Evolutionary conservation across 2,329 filamentous ascomycete species (phyloP).

Genomic region (Apiospora sp.): DNA sequence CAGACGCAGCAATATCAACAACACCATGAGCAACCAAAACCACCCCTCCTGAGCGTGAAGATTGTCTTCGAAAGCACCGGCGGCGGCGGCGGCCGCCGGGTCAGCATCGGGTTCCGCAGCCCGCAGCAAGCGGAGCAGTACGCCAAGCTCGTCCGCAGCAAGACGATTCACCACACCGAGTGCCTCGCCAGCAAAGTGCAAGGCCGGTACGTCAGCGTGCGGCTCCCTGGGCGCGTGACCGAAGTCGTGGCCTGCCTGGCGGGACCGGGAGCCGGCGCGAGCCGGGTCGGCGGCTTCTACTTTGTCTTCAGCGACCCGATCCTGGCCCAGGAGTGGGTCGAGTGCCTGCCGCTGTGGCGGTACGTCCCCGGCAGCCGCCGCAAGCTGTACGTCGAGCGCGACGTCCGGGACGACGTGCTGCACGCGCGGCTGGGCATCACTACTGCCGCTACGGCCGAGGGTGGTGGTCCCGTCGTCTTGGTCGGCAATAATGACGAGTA

Average conservation of each 20-base stretch:
- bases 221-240: neutral
- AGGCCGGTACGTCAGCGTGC: slow-evolving; percentile 5
- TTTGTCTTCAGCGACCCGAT: slow-evolving; percentile 3
- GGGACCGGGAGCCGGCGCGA: neutral
- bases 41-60: slow-evolving; percentile 9
- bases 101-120: slow-evolving; percentile 15
- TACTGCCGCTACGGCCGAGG: too few species aligned
- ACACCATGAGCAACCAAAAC: neutral
- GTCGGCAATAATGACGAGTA: neutral
- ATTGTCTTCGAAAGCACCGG: neutral
- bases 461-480: neutral
- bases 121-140: neutral
- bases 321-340: slow-evolving; percentile 6
- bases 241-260: slow-evolving; percentile 1
- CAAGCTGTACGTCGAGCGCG: slow-evolving; percentile 11
- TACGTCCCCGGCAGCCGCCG: neutral
- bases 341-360: slow-evolving; percentile 2
- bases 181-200: neutral
- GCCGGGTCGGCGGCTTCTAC: slow-evolving; percentile 10
- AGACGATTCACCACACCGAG: slow-evolving; percentile 8
- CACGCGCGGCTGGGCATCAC: neutral
- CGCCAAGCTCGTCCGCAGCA: neutral
- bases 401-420: slow-evolving; percentile 10
- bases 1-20: neutral
- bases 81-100: neutral